Percentiles rank a stretch among this genome's conserved stretches.
Conservation (phyloP, 495 filamentous ascomycete genomes). For the Penicillium ochrochloron region DNA sequence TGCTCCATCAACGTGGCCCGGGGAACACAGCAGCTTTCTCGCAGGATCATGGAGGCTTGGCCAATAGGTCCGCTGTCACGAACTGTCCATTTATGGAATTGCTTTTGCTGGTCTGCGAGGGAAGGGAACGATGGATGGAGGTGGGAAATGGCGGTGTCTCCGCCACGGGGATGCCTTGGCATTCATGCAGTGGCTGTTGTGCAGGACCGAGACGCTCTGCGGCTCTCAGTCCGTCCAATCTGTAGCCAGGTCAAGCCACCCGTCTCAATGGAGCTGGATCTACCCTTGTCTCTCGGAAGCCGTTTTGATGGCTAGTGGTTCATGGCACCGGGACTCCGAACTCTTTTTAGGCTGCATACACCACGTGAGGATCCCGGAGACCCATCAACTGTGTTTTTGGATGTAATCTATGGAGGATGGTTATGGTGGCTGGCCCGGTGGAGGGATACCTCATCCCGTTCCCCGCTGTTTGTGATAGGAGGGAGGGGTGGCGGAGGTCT, state of each 20-base stretch:
- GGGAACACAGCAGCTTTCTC: conserved; percentile 27
- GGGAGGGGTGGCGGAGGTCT: conserved; percentile 21
- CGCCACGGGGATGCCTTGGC: conserved; percentile 32
- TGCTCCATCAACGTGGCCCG: conserved; percentile 26
- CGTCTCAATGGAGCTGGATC: neutral
- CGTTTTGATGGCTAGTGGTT: neutral
- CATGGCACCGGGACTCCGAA: neutral
- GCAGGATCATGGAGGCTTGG: conserved; percentile 20
- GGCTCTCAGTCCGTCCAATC: conserved; percentile 18
- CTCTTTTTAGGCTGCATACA: neutral
- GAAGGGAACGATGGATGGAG: conserved; percentile 12
- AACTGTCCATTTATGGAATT: conserved; percentile 9
- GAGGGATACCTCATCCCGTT: conserved; percentile 19
- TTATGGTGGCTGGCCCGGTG: neutral
- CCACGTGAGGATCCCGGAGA: neutral
- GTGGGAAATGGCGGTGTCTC: conserved; percentile 38
- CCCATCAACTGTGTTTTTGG: neutral
- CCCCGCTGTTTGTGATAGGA: conserved; percentile 30
- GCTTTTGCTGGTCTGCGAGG: conserved; percentile 11
- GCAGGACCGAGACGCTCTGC: conserved; percentile 26
- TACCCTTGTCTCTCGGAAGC: neutral
- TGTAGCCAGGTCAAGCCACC: conserved; percentile 12
- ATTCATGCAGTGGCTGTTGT: conserved; percentile 23
- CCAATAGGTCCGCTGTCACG: conserved; percentile 12
- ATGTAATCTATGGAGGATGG: neutral